Percentiles rank a stretch among this genome's conserved stretches.
Evolutionary conservation across 2,329 filamentous ascomycete species (phyloP).

Genomic region (Cordyceps cateniannulata): DNA sequence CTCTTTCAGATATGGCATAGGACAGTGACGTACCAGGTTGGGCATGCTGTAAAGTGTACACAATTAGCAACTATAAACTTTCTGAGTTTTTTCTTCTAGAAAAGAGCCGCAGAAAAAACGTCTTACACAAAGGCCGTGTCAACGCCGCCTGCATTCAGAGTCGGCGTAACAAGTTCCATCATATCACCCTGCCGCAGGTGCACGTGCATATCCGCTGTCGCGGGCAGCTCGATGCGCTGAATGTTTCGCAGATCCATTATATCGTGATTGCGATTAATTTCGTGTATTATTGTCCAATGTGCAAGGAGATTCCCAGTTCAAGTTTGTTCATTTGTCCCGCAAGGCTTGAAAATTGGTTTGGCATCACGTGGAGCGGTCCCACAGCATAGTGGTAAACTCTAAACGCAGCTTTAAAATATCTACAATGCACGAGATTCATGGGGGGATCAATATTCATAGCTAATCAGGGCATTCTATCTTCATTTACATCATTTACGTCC

Average conservation of each 20-base stretch:
- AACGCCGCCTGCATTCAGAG: constrained; percentile 54
- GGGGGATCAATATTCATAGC: no score
- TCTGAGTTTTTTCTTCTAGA: neutral
- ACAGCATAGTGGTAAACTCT: neutral
- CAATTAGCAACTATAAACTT: constrained; percentile 9
- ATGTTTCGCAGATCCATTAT: constrained; percentile 30
- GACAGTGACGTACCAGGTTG: constrained; percentile 43
- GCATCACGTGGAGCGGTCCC: constrained; percentile 6
- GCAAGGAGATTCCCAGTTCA: neutral
- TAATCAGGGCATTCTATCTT: neutral
- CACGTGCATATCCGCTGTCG: constrained; percentile 63
- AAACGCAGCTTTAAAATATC: neutral
- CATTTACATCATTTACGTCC: neutral
- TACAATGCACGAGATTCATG: neutral
- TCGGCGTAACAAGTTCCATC: constrained; percentile 50
- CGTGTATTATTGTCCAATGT: neutral
- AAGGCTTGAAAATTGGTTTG: constrained; percentile 6
- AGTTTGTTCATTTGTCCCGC: neutral
- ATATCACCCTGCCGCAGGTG: constrained; percentile 63
- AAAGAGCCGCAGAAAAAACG: neutral
- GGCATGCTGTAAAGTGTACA: constrained; percentile 37
- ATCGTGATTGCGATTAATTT: neutral
- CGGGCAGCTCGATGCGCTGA: constrained; percentile 47
- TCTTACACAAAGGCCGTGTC: constrained; percentile 49
- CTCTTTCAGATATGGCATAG: no score